These are phyloP conservation scores for Populus hybrid DNA, from an alignment of 441 rosid genomes.

Conservation along the genomic window DNA sequence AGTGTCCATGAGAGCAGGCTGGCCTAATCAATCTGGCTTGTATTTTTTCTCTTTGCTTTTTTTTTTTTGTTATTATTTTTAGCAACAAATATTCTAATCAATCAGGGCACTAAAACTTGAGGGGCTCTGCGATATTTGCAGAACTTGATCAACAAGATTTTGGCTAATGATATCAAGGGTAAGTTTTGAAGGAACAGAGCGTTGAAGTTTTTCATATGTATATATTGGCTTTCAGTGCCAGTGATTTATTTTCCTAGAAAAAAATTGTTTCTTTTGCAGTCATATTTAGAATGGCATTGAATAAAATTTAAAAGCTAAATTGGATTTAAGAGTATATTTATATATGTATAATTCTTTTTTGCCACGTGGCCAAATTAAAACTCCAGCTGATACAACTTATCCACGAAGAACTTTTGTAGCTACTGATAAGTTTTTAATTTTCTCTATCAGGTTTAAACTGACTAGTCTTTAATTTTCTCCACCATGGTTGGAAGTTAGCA, in stretches of 20 bases:
- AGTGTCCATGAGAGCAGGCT: constrained; percentile 56
- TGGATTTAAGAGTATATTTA: neutral
- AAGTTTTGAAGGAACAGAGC: neutral
- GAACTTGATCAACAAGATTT: constrained; percentile 46
- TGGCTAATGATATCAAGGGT: constrained; percentile 49
- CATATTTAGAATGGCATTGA: neutral
- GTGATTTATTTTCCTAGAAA: neutral
- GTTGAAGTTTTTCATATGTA: neutral
- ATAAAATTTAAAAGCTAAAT: neutral
- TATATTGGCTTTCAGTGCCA: neutral
- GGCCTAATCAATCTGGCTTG: constrained; percentile 50
- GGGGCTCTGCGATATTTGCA: constrained; percentile 16
- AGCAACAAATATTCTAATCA: neutral
- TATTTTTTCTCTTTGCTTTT: neutral
- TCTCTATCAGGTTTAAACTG: neutral
- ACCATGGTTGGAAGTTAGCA: too few relatives aligned
- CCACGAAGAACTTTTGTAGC: neutral
- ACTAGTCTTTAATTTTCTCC: too few relatives aligned
- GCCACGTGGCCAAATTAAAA: neutral
- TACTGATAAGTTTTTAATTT: neutral
- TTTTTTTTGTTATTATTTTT: neutral
- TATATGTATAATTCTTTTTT: too few relatives aligned
- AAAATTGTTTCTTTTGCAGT: neutral
- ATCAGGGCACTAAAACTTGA: too few relatives aligned
- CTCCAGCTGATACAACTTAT: too few relatives aligned